Evolutionary conservation across 164 flowering plant species (phyloP).

Genomic region (Tinospora cordifolia): DNA sequence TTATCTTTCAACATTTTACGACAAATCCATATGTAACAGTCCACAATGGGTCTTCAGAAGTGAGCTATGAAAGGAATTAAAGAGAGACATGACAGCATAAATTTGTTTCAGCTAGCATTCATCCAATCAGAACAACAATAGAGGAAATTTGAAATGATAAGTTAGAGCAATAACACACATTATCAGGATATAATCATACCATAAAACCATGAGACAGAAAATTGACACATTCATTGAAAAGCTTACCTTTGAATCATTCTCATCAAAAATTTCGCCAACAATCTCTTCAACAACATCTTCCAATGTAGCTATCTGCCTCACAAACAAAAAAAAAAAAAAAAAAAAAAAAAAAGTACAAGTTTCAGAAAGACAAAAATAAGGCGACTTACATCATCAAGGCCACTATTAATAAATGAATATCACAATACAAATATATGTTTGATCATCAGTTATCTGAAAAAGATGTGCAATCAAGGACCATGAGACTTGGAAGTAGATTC

Average conservation of each 20-base stretch:
- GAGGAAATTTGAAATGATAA: neutral
- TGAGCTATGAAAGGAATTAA: too few species aligned
- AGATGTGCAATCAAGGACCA: neutral
- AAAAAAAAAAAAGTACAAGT: slow-evolving; percentile 1
- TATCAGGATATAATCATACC: neutral
- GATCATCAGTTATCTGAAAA: neutral
- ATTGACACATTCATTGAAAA: neutral
- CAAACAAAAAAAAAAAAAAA: slow-evolving; percentile 10
- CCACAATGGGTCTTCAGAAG: too few species aligned
- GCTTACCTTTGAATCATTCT: slow-evolving; percentile 93
- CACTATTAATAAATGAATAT: neutral
- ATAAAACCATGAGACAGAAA: neutral
- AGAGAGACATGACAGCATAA: too few species aligned
- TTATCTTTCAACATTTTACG: too few species aligned
- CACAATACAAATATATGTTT: neutral
- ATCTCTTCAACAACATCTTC: slow-evolving; percentile 99
- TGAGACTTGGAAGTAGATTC: neutral
- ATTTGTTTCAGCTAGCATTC: neutral
- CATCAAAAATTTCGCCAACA: slow-evolving; percentile 99
- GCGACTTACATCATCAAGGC: neutral
- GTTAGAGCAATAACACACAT: neutral
- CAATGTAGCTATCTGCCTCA: slow-evolving; percentile 66
- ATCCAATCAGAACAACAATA: neutral
- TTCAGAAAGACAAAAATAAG: slow-evolving; percentile 1
- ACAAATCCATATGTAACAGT: too few species aligned